phyloP scores from a whole-genome alignment of 768 basidiomycete genomes.

The Suillus spraguei region DNA sequence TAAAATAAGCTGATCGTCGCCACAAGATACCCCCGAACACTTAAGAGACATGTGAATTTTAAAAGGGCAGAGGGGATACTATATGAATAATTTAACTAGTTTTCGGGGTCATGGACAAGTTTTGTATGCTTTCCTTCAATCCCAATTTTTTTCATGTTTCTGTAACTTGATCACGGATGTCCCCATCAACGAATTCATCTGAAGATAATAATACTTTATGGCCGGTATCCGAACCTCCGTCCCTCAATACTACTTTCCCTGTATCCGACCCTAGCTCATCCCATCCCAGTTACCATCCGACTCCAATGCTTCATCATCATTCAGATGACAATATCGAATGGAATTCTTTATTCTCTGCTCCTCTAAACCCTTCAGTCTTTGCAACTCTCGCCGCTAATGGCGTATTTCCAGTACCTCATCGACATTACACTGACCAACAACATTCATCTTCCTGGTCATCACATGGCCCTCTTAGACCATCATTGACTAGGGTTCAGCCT shows the following conservation, averaged over 20 bases:
- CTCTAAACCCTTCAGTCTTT: slow-evolving; percentile 62
- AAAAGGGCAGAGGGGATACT: neutral
- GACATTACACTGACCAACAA: slow-evolving; percentile 25
- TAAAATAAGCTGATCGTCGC: slow-evolving; percentile 14
- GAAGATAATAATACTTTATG: slow-evolving; percentile 31
- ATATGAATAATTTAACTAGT: neutral
- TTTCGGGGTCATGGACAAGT: slow-evolving; percentile 3
- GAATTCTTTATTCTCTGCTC: slow-evolving; percentile 60
- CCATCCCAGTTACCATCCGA: slow-evolving; percentile 24
- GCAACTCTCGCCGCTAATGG: slow-evolving; percentile 64
- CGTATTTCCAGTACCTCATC: slow-evolving; percentile 44
- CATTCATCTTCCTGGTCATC: slow-evolving; percentile 28
- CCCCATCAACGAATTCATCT: slow-evolving; percentile 1
- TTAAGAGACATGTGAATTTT: slow-evolving; percentile 29
- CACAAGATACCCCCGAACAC: slow-evolving; percentile 24
- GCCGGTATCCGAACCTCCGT: slow-evolving; percentile 37
- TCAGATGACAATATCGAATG: slow-evolving; percentile 45
- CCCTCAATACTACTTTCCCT: slow-evolving; percentile 35
- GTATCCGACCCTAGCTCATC: slow-evolving; percentile 28
- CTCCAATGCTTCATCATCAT: slow-evolving; percentile 21
- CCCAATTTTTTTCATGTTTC: neutral
- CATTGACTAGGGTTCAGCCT: slow-evolving; percentile 29
- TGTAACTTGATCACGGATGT: neutral
- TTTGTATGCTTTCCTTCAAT: too few species aligned
- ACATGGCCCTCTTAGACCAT: slow-evolving; percentile 28